Conservation (phyloP, 192 early-diverging fungal species). For the Dissophora ornata region DNA sequence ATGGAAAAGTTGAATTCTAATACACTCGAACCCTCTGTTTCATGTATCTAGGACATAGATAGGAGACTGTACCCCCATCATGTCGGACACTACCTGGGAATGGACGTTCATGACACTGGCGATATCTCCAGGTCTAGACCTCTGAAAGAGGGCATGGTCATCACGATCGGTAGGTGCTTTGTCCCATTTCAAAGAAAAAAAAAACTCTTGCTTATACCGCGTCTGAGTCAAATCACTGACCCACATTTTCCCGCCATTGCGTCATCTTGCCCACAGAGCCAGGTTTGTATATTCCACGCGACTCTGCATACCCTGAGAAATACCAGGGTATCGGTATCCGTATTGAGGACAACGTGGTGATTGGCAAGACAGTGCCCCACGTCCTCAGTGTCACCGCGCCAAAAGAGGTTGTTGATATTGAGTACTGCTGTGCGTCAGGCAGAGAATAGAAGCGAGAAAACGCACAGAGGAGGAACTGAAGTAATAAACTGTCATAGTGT, state of each 20-base stretch:
- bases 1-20: too few relatives aligned
- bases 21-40: not conserved
- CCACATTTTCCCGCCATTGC: too few relatives aligned
- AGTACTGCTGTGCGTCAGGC: conserved; percentile 59
- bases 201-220: not conserved
- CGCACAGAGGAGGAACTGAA: too few relatives aligned
- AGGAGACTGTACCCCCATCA: conserved; percentile 91
- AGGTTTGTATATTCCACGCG: conserved; percentile 89
- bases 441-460: not conserved
- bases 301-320: conserved; percentile 76
- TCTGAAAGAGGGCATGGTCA: conserved; percentile 85
- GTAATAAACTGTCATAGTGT: too few relatives aligned
- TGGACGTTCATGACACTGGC: conserved; percentile 94
- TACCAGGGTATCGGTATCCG: conserved; percentile 93
- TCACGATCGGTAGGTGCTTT: conserved; percentile 79
- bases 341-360: conserved; percentile 95
- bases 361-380: conserved; percentile 74
- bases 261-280: too few relatives aligned
- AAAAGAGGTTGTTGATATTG: conserved; percentile 88
- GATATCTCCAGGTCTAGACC: conserved; percentile 76
- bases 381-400: conserved; percentile 82
- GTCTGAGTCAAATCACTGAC: too few relatives aligned
- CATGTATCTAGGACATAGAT: conserved; percentile 74
- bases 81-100: conserved; percentile 92
- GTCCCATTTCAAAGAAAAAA: not conserved